Conservation (phyloP, 2,329 filamentous ascomycete genomes). For the Erysiphe pulchra region DNA sequence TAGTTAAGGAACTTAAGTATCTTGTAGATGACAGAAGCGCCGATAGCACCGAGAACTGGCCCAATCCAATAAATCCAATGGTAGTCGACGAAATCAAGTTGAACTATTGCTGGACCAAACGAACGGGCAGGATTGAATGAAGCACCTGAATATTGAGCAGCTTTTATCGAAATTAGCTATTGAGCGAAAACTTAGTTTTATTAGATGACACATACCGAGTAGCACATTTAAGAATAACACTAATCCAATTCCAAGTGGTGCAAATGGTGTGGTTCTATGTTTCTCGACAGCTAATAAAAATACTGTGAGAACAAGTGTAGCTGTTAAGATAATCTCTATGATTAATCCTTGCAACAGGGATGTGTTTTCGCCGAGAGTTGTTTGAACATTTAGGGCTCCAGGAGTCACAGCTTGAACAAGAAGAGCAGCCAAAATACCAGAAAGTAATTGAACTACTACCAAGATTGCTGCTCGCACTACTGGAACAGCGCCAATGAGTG, state of each 20-base stretch:
- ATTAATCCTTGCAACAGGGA: slow-evolving; percentile 18
- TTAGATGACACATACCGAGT: slow-evolving; percentile 1
- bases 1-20: not conserved
- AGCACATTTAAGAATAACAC: slow-evolving; percentile 17
- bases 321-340: slow-evolving; percentile 21
- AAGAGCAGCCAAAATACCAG: slow-evolving; percentile 15
- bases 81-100: slow-evolving; percentile 16
- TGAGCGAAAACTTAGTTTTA: not conserved
- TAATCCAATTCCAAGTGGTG: slow-evolving; percentile 21
- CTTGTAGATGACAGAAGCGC: not conserved
- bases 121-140: slow-evolving; percentile 22
- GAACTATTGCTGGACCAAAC: slow-evolving; percentile 21
- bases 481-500: slow-evolving; percentile 12
- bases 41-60: slow-evolving; percentile 1
- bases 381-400: slow-evolving; percentile 3
- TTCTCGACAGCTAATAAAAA: slow-evolving; percentile 19
- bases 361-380: slow-evolving; percentile 1
- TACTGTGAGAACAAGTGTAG: slow-evolving; percentile 21
- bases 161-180: slow-evolving; percentile 4
- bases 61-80: slow-evolving; percentile 25
- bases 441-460: slow-evolving; percentile 12
- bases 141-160: slow-evolving; percentile 22
- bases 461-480: slow-evolving; percentile 9
- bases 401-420: slow-evolving; percentile 13
- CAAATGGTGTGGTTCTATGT: slow-evolving; percentile 21